Evolutionary conservation across 2,329 filamentous ascomycete species (phyloP).

Genomic region (Drechslerella stenobrocha): DNA sequence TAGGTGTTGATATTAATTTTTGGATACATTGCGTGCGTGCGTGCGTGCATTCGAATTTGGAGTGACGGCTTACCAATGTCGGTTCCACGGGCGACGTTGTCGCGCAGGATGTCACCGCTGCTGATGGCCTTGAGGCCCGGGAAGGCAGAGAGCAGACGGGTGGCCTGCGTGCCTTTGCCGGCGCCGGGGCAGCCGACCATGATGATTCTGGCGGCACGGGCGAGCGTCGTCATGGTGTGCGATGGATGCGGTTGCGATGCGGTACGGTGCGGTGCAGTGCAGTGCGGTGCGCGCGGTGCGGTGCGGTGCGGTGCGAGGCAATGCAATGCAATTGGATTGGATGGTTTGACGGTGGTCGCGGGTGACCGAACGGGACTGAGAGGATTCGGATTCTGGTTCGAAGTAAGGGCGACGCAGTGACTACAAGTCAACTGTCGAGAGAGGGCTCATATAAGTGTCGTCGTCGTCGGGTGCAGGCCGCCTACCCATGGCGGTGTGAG

Average conservation of each 20-base stretch:
- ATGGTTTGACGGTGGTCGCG: neutral
- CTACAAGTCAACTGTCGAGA: too few relatives aligned
- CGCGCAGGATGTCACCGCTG: slow-evolving; percentile 86
- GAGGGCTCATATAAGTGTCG: too few relatives aligned
- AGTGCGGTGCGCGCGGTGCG: too few relatives aligned
- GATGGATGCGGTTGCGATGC: neutral
- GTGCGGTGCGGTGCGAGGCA: too few relatives aligned
- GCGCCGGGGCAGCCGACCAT: slow-evolving; percentile 94
- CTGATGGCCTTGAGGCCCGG: slow-evolving; percentile 88
- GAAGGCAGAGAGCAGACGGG: slow-evolving; percentile 81
- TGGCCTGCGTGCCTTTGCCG: slow-evolving; percentile 93
- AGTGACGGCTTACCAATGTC: slow-evolving; percentile 44
- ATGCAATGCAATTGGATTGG: too few relatives aligned
- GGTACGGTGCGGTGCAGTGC: too few relatives aligned
- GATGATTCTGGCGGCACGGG: slow-evolving; percentile 79
- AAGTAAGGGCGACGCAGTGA: too few relatives aligned
- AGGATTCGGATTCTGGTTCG: too few relatives aligned
- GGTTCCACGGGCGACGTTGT: slow-evolving; percentile 68
- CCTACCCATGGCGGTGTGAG: too few relatives aligned
- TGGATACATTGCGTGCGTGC: too few relatives aligned
- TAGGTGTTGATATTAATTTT: neutral
- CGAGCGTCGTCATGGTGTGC: slow-evolving; percentile 21
- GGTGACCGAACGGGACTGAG: neutral
- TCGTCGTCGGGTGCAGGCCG: too few relatives aligned
- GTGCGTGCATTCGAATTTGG: too few relatives aligned